phyloP scores from a whole-genome alignment of 1,284 basidiomycete genomes.

The Austroboletus rostrupii region DNA sequence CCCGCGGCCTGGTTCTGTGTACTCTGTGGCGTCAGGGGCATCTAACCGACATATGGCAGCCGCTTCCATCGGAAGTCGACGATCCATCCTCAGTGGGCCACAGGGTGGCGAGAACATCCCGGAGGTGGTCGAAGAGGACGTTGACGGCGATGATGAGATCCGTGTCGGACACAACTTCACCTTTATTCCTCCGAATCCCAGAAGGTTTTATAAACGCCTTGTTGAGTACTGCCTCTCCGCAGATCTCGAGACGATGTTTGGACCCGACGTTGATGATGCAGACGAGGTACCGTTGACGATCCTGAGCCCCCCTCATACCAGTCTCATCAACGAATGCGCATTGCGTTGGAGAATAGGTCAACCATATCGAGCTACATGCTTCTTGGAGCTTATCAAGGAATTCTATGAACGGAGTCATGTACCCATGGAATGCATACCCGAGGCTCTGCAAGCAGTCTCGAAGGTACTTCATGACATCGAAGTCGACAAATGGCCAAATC shows the following conservation, averaged over 20 bases:
- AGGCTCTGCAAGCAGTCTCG: slow-evolving; percentile 74
- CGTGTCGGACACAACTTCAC: slow-evolving; percentile 74
- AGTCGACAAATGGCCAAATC: slow-evolving; percentile 73
- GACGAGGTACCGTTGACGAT: slow-evolving; percentile 96
- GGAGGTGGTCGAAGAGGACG: slow-evolving; percentile 41
- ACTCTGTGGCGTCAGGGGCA: slow-evolving; percentile 37
- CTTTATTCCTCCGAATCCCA: slow-evolving; percentile 88
- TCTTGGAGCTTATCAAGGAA: slow-evolving; percentile 83
- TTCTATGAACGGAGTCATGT: slow-evolving; percentile 90
- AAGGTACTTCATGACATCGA: slow-evolving; percentile 69
- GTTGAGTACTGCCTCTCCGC: slow-evolving; percentile 80
- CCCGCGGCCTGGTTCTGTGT: slow-evolving; percentile 54
- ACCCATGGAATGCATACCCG: slow-evolving; percentile 90
- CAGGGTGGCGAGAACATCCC: slow-evolving; percentile 28
- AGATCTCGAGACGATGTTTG: slow-evolving; percentile 88
- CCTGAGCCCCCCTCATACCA: slow-evolving; percentile 76
- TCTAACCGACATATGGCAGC: slow-evolving; percentile 41
- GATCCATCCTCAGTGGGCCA: slow-evolving; percentile 44
- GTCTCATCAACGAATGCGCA: slow-evolving; percentile 86
- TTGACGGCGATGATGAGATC: slow-evolving; percentile 61
- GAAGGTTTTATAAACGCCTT: slow-evolving; percentile 79
- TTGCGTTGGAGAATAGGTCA: slow-evolving; percentile 85
- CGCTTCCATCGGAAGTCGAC: slow-evolving; percentile 61
- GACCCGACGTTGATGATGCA: slow-evolving; percentile 84
- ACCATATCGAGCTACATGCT: slow-evolving; percentile 75